A percentile compares a stretch with the other conserved stretches of the same genome.
Evolutionary conservation across 2,329 filamentous ascomycete species (phyloP).

Genomic region (Fusarium globosum): DNA sequence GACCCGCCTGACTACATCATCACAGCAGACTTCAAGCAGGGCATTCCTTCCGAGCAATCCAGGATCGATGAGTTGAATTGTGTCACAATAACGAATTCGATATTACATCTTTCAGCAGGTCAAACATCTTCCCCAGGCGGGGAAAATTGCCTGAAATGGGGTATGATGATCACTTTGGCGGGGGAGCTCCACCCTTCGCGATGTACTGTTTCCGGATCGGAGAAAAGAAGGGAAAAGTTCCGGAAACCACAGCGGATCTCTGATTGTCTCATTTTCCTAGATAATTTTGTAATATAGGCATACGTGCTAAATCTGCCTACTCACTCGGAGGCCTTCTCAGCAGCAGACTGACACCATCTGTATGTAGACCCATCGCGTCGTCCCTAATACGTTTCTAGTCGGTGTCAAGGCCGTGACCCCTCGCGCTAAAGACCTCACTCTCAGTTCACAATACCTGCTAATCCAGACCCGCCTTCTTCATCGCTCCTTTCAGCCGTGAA

Average conservation of each 20-base stretch:
- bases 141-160: not conserved
- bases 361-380: not conserved
- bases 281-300: not conserved
- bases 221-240: not conserved
- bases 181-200: fast-evolving
- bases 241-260: fast-evolving
- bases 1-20: not conserved
- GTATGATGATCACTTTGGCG: not conserved
- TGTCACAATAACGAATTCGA: fast-evolving
- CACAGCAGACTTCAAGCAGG: fast-evolving
- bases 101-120: not conserved
- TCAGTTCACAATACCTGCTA: not conserved
- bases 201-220: fast-evolving
- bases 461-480: not conserved
- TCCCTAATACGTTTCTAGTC: fast-evolving
- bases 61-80: fast-evolving
- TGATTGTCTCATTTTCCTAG: not conserved
- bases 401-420: fast-evolving
- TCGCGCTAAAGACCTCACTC: fast-evolving
- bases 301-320: too few species aligned
- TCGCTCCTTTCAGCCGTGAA: not conserved
- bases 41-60: not conserved
- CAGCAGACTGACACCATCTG: not conserved
- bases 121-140: fast-evolving
- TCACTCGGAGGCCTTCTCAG: fast-evolving